These are phyloP conservation scores for Lathyrus aphaca DNA, from an alignment of 306 rosid species.

Conservation along the genomic window DNA sequence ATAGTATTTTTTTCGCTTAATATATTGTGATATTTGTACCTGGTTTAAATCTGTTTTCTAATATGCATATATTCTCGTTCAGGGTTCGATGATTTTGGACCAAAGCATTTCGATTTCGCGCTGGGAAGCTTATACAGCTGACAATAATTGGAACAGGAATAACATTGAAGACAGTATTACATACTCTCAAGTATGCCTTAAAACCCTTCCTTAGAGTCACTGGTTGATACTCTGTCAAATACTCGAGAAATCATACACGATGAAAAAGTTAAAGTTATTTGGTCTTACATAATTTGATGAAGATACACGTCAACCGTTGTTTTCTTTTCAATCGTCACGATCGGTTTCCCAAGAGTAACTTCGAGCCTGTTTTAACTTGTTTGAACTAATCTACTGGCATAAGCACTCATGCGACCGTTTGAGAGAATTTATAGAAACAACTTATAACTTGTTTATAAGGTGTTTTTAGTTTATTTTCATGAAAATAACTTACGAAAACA, in stretches of 20 bases:
- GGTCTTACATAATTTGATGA: neutral
- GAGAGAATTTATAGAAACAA: too few species aligned
- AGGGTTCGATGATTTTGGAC: slow-evolving; percentile 83
- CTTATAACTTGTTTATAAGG: too few species aligned
- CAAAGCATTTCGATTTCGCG: slow-evolving; percentile 69
- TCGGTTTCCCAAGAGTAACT: neutral
- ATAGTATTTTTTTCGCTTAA: neutral
- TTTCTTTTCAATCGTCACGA: neutral
- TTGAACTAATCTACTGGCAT: too few species aligned
- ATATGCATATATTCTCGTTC: slow-evolving; percentile 39
- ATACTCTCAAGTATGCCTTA: slow-evolving; percentile 53
- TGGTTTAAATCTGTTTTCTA: slow-evolving; percentile 9
- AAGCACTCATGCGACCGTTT: too few species aligned
- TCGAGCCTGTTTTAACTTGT: too few species aligned
- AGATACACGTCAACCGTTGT: neutral
- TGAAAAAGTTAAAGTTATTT: slow-evolving; percentile 12
- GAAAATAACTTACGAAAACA: too few species aligned
- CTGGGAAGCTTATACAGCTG: slow-evolving; percentile 59
- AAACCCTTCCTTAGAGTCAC: slow-evolving; percentile 11
- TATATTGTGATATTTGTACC: neutral
- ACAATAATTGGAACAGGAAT: slow-evolving; percentile 52
- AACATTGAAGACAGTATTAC: slow-evolving; percentile 43
- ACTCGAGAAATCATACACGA: slow-evolving; percentile 11
- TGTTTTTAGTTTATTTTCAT: too few species aligned
- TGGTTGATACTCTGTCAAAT: neutral